Evolutionary conservation across 2,329 filamentous ascomycete species (phyloP).

Genomic region (Fusarium pilosicola): DNA sequence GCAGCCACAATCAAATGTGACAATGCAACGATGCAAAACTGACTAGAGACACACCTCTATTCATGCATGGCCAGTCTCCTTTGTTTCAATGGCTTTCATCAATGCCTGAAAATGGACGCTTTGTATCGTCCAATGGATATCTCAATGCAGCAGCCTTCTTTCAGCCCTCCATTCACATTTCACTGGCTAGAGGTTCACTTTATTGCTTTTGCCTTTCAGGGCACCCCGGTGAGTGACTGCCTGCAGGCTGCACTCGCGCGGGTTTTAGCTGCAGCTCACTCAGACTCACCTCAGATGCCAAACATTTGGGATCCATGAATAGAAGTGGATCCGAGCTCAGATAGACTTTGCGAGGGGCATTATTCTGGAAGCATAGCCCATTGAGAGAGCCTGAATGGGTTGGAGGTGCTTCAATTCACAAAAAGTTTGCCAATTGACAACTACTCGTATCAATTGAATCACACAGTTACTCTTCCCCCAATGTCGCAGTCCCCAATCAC

Average conservation of each 20-base stretch:
- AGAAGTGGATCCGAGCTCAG: conserved; percentile 5
- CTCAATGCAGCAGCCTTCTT: conserved; percentile 6
- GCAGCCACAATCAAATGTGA: conserved; percentile 26
- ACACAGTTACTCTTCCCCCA: neutral
- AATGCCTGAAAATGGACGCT: conserved; percentile 17
- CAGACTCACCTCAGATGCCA: conserved; percentile 10
- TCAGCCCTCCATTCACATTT: conserved; percentile 22
- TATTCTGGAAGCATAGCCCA: neutral
- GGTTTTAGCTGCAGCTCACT: conserved; percentile 35
- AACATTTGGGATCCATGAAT: conserved; percentile 5
- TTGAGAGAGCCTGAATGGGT: neutral
- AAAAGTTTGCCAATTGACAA: neutral
- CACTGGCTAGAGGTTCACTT: conserved; percentile 21
- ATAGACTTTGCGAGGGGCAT: conserved; percentile 5
- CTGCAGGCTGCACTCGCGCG: conserved; percentile 31
- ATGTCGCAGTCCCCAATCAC: conserved; percentile 5
- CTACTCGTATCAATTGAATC: neutral
- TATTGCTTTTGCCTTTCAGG: conserved; percentile 10
- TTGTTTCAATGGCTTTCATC: conserved; percentile 3
- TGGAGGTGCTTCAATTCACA: neutral
- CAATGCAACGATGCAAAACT: conserved; percentile 18
- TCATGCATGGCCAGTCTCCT: neutral
- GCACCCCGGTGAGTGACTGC: conserved; percentile 17
- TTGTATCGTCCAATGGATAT: conserved; percentile 15
- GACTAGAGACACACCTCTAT: conserved; percentile 4